Evolutionary conservation across 2,329 filamentous ascomycete species (phyloP).

Genomic region (Dactylellina haptotyla): DNA sequence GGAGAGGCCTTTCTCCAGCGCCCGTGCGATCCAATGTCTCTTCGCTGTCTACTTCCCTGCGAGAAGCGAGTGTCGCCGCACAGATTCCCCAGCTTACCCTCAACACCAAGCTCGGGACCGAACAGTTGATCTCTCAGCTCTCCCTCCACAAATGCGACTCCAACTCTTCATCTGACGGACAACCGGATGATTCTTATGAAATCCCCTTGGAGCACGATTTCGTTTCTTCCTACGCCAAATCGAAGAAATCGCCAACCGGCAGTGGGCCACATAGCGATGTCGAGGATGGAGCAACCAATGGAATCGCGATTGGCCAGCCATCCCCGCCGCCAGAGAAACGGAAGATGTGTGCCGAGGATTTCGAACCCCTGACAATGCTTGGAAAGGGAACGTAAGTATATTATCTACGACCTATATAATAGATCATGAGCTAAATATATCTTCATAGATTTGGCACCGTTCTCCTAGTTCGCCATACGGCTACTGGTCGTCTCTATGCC

Average conservation of each 20-base stretch:
- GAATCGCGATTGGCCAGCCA: constrained; percentile 29
- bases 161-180: constrained; percentile 31
- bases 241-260: constrained; percentile 46
- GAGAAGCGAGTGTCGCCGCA: constrained; percentile 50
- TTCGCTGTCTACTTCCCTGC: constrained; percentile 42
- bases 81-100: constrained; percentile 50
- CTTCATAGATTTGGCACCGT: constrained; percentile 77
- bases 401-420: background rate
- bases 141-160: constrained; percentile 47
- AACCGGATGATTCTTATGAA: constrained; percentile 45
- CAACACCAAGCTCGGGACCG: constrained; percentile 44
- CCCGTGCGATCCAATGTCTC: constrained; percentile 44
- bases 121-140: constrained; percentile 47
- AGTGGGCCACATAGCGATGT: constrained; percentile 42
- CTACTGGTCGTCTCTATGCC: constrained; percentile 88
- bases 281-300: constrained; percentile 33
- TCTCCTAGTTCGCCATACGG: constrained; percentile 86
- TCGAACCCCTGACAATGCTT: constrained; percentile 87
- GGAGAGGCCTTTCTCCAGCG: constrained; percentile 40
- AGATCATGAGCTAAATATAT: background rate
- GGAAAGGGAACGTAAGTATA: constrained; percentile 82
- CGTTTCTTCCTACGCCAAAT: constrained; percentile 43
- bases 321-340: constrained; percentile 63
- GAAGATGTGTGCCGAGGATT: constrained; percentile 93
- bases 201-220: constrained; percentile 46